These are phyloP conservation scores for Apiospora pterosperma DNA, from an alignment of 2,329 filamentous ascomycete genomes.

Conservation along the genomic window DNA sequence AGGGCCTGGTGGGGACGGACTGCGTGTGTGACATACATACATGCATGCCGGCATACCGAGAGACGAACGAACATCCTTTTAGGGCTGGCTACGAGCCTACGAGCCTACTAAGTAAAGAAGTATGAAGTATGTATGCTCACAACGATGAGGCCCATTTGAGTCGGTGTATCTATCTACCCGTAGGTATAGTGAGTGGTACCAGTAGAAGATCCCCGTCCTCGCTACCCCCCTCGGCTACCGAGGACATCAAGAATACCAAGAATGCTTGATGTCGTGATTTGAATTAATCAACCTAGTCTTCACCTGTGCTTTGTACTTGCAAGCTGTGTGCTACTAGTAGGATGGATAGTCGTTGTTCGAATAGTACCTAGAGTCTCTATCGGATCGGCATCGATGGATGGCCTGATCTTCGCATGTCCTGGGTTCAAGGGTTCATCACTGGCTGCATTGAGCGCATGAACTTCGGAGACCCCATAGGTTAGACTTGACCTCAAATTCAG, in stretches of 20 bases:
- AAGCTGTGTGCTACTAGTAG: too few species aligned
- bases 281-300: too few species aligned
- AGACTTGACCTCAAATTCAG: conserved; percentile 3
- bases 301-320: too few species aligned
- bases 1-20: background rate
- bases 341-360: too few species aligned
- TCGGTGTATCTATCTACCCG: too few species aligned
- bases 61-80: conserved; percentile 1
- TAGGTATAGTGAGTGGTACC: too few species aligned
- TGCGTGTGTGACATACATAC: conserved; percentile 1
- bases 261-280: too few species aligned
- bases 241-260: too few species aligned
- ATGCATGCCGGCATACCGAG: background rate
- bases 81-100: background rate
- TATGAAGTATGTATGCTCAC: background rate
- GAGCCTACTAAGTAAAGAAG: too few species aligned
- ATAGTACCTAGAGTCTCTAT: background rate
- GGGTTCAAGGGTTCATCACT: background rate
- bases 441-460: background rate
- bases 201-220: too few species aligned
- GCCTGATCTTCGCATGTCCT: conserved; percentile 1
- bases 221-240: too few species aligned
- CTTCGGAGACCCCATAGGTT: conserved; percentile 1
- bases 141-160: too few species aligned
- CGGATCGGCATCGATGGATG: background rate